A percentile compares a stretch with the other conserved stretches of the same genome.
These are phyloP conservation scores for Agrostemma githago DNA, from an alignment of 148 eudicot species.

Conservation along the genomic window DNA sequence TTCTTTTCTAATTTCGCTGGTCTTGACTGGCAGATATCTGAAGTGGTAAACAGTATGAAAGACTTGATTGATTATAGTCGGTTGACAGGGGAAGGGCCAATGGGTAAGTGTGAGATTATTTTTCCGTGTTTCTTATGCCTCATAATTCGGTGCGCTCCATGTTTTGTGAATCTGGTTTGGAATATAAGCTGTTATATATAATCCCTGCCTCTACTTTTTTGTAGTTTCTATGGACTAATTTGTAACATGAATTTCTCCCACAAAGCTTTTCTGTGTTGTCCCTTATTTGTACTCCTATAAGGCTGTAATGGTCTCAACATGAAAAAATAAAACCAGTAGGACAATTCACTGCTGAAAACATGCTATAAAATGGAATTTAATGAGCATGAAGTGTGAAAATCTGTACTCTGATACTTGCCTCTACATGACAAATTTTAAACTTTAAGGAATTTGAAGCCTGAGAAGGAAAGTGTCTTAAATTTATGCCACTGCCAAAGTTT, in stretches of 20 bases:
- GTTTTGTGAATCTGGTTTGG: neutral
- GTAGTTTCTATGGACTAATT: neutral
- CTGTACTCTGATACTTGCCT: neutral
- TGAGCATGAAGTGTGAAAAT: neutral
- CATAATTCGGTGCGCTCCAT: neutral
- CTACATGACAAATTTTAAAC: neutral
- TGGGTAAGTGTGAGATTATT: conserved; percentile 51
- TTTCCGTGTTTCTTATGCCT: neutral
- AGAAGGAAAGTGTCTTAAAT: neutral
- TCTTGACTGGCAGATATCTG: conserved; percentile 66
- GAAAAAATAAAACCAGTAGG: neutral
- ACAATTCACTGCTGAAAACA: neutral
- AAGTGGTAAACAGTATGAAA: conserved; percentile 94
- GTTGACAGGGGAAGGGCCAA: conserved; percentile 73
- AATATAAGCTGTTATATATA: neutral
- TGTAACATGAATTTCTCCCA: neutral
- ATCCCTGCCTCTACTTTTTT: neutral
- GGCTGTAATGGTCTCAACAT: neutral
- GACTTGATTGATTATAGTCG: conserved; percentile 93
- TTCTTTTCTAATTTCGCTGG: neutral
- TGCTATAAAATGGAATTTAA: neutral
- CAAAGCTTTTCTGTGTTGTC: neutral
- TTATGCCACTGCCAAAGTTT: neutral
- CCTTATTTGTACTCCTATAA: neutral
- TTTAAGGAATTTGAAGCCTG: too few species aligned